phyloP scores from a whole-genome alignment of 169 alveolate genomes.

The Plasmodium reichenowi region DNA sequence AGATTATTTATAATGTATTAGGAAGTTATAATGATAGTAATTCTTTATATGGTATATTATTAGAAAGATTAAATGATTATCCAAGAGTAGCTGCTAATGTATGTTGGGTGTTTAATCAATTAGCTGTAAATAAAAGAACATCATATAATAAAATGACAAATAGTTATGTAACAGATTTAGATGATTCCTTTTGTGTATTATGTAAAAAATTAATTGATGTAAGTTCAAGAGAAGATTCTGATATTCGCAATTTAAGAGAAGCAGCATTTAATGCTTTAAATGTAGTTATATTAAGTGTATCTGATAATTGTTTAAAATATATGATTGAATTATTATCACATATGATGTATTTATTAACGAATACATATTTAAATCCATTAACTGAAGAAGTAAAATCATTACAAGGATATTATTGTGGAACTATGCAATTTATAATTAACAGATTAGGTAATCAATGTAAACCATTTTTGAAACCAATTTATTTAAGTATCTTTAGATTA shows the following conservation, averaged over 20 bases:
- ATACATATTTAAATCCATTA: conserved; percentile 73
- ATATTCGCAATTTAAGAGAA: conserved; percentile 81
- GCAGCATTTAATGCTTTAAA: conserved; percentile 83
- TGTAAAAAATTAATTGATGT: conserved; percentile 83
- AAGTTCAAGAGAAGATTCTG: conserved; percentile 83
- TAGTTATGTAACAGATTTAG: conserved; percentile 71
- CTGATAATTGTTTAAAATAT: conserved; percentile 76
- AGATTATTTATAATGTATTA: conserved; percentile 85
- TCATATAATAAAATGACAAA: conserved; percentile 53
- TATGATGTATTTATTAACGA: conserved; percentile 74
- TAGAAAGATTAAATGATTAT: conserved; percentile 82
- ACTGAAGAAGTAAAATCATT: conserved; percentile 77
- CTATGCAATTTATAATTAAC: conserved; percentile 83
- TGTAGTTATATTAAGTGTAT: conserved; percentile 80
- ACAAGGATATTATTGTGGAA: conserved; percentile 82
- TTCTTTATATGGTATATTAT: conserved; percentile 81
- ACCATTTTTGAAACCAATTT: conserved; percentile 73
- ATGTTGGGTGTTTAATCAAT: conserved; percentile 84
- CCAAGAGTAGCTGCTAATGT: conserved; percentile 88
- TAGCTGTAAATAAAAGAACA: conserved; percentile 79
- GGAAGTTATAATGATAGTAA: conserved; percentile 83
- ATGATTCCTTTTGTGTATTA: conserved; percentile 80
- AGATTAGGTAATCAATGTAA: conserved; percentile 80
- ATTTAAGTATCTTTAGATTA: conserved; percentile 76
- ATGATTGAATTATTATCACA: conserved; percentile 83